phyloP scores from a whole-genome alignment of 441 rosid genomes.

The Sinapis alba region DNA sequence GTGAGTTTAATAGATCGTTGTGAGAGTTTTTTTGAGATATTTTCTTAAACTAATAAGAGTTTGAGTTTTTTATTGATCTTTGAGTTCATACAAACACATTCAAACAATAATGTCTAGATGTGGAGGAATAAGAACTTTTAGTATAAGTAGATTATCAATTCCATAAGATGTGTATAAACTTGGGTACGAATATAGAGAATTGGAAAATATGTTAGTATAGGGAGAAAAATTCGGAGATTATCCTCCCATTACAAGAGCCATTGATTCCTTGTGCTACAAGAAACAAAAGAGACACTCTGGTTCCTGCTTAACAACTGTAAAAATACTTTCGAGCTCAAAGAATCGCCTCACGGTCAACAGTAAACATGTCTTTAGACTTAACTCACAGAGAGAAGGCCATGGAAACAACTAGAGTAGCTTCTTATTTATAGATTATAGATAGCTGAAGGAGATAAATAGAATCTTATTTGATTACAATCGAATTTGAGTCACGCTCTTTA shows the following conservation, averaged over 20 bases:
- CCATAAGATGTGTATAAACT: background rate
- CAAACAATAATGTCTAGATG: no score
- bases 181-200: background rate
- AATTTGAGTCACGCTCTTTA: background rate
- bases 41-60: no score
- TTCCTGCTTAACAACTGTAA: background rate
- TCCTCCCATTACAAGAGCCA: background rate
- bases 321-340: background rate
- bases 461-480: background rate
- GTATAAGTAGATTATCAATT: no score
- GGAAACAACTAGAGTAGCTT: background rate
- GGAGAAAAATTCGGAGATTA: background rate
- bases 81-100: no score
- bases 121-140: no score
- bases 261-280: background rate
- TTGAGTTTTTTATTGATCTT: no score
- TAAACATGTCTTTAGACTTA: background rate
- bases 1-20: no score
- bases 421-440: background rate
- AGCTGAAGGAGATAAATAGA: background rate
- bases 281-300: background rate
- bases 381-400: background rate
- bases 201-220: background rate
- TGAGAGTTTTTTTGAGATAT: no score
- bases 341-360: background rate